Evolutionary conservation across 1,284 basidiomycete species (phyloP).

Genomic region (Amylostereum areolatum): DNA sequence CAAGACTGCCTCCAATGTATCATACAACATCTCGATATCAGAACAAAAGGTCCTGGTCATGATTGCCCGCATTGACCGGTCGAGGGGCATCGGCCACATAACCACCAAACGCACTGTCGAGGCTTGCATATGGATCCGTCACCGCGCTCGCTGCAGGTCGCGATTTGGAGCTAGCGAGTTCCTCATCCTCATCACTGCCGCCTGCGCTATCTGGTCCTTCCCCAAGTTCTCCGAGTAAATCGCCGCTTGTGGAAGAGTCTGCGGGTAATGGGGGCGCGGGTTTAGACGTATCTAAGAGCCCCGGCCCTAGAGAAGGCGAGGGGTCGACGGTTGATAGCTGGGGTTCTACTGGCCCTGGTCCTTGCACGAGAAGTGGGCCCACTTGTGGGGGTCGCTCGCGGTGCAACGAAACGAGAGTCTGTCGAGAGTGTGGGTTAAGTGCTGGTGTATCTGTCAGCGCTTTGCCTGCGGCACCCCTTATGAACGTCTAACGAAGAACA

Average conservation of each 20-base stretch:
- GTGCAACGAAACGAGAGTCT: slow-evolving; percentile 59
- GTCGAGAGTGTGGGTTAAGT: slow-evolving; percentile 66
- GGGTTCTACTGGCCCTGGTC: slow-evolving; percentile 65
- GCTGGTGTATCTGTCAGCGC: slow-evolving; percentile 74
- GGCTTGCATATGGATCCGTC: slow-evolving; percentile 68
- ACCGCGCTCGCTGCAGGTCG: slow-evolving; percentile 11
- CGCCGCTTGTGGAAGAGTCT: slow-evolving; percentile 13
- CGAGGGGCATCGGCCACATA: slow-evolving; percentile 61
- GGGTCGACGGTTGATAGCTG: slow-evolving; percentile 5
- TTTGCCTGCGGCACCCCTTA: slow-evolving; percentile 71
- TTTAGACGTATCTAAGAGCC: slow-evolving; percentile 9
- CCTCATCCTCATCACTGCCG: slow-evolving; percentile 20
- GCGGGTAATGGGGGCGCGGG: slow-evolving; percentile 19
- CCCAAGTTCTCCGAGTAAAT: slow-evolving; percentile 20
- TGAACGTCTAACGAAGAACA: slow-evolving; percentile 59
- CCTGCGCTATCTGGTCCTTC: slow-evolving; percentile 24
- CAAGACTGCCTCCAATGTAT: neutral
- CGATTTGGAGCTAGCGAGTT: slow-evolving; percentile 4
- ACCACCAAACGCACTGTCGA: slow-evolving; percentile 65
- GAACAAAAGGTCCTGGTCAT: slow-evolving; percentile 47
- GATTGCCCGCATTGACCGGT: slow-evolving; percentile 23
- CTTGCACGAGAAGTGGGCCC: slow-evolving; percentile 42
- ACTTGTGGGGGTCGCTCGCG: slow-evolving; percentile 44
- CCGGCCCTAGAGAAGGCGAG: neutral
- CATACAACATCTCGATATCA: slow-evolving; percentile 21